Percentiles rank a stretch among this genome's conserved stretches.
phyloP scores from a whole-genome alignment of 306 rosid genomes.

The Cyclanthera cordifolia region DNA sequence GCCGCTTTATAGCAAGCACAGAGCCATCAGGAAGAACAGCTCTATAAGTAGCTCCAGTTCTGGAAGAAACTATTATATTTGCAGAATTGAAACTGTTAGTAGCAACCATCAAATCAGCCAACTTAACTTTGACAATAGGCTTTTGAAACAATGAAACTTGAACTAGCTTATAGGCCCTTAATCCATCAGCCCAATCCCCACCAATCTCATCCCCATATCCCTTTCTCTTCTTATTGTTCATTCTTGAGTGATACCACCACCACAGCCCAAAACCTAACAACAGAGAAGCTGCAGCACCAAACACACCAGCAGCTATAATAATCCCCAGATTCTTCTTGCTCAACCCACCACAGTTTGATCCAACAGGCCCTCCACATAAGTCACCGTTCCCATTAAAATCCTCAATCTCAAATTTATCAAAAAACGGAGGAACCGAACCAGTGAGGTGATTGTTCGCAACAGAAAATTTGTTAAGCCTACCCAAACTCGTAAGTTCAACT shows the following conservation, averaged over 20 bases:
- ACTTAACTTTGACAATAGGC: slow-evolving; percentile 77
- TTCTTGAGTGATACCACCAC: slow-evolving; percentile 85
- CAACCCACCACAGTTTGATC: slow-evolving; percentile 70
- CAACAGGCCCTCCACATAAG: slow-evolving; percentile 68
- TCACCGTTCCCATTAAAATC: slow-evolving; percentile 58
- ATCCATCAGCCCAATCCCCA: slow-evolving; percentile 69
- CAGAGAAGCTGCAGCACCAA: slow-evolving; percentile 84
- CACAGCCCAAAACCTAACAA: slow-evolving; percentile 67
- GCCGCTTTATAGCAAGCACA: slow-evolving; percentile 65
- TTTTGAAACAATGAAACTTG: slow-evolving; percentile 84
- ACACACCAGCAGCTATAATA: slow-evolving; percentile 80
- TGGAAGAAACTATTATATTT: slow-evolving; percentile 44
- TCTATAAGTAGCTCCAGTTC: slow-evolving; percentile 77
- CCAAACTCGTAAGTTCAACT: slow-evolving; percentile 35
- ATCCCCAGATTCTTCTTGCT: slow-evolving; percentile 75
- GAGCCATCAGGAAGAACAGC: slow-evolving; percentile 83
- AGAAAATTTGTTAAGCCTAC: slow-evolving; percentile 46
- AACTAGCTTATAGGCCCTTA: slow-evolving; percentile 61
- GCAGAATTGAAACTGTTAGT: slow-evolving; percentile 53
- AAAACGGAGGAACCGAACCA: slow-evolving; percentile 43
- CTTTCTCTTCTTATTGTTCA: slow-evolving; percentile 29
- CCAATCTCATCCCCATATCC: slow-evolving; percentile 27
- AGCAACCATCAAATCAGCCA: slow-evolving; percentile 85
- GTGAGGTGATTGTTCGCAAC: slow-evolving; percentile 54
- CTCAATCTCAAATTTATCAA: slow-evolving; percentile 22